Conservation (phyloP, 179 eudicot species). For the Spergularia azorica region DNA sequence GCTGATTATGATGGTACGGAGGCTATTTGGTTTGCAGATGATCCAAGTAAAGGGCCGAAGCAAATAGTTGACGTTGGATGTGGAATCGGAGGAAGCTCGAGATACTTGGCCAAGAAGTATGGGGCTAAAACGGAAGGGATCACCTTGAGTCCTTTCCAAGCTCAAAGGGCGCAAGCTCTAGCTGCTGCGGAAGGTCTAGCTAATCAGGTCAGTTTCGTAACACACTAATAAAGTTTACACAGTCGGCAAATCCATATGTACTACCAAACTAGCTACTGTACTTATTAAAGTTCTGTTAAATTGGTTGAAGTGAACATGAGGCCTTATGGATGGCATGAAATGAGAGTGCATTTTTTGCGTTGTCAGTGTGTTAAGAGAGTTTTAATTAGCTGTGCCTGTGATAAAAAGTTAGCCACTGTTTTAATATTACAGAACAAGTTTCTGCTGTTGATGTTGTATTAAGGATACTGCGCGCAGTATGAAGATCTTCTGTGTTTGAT, state of each 20-base stretch:
- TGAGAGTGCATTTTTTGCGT: no score
- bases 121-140: slow-evolving; percentile 76
- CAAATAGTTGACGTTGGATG: slow-evolving; percentile 88
- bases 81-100: slow-evolving; percentile 96
- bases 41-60: slow-evolving; percentile 46
- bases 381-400: no score
- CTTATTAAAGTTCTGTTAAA: no score
- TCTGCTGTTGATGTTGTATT: no score
- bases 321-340: no score
- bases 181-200: slow-evolving; percentile 74
- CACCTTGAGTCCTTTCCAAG: slow-evolving; percentile 91
- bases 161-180: slow-evolving; percentile 84
- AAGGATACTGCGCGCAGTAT: no score
- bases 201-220: slow-evolving; percentile 49
- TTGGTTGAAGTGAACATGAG: no score
- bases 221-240: background rate
- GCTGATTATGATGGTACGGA: background rate
- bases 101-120: slow-evolving; percentile 77
- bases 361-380: no score
- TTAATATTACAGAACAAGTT: no score
- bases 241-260: no score
- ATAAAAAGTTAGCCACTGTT: no score
- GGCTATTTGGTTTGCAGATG: slow-evolving; percentile 49
- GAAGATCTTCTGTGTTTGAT: background rate
- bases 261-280: no score